These are phyloP conservation scores for Neurospora africana DNA, from an alignment of 495 filamentous ascomycete species.

Conservation along the genomic window DNA sequence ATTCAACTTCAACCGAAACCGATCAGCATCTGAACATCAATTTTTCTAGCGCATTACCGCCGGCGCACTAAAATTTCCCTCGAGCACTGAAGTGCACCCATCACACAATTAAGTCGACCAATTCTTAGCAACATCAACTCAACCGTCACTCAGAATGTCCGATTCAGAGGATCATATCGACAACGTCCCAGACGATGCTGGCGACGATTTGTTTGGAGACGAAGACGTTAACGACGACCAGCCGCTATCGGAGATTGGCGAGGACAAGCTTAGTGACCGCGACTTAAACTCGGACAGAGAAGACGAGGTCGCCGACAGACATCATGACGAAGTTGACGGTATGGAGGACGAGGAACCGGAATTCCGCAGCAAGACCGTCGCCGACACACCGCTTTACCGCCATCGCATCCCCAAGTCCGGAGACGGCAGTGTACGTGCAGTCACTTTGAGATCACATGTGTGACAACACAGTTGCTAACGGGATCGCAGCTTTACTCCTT, in stretches of 20 bases:
- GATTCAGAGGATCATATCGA: conserved; percentile 40
- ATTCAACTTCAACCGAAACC: background rate
- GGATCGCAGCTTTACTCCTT: conserved; percentile 59
- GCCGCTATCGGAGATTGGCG: conserved; percentile 13
- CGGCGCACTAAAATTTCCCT: background rate
- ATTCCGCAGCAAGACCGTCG: conserved; percentile 42
- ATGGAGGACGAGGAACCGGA: conserved; percentile 31
- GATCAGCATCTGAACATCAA: background rate
- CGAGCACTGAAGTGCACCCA: background rate
- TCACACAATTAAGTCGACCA: background rate
- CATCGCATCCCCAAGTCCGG: conserved; percentile 62
- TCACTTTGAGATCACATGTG: background rate
- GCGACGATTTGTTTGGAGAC: conserved; percentile 59
- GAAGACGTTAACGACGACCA: conserved; percentile 33
- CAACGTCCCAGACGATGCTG: conserved; percentile 36
- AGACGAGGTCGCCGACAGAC: conserved; percentile 27
- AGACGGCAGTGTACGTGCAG: conserved; percentile 45
- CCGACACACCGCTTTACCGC: conserved; percentile 47
- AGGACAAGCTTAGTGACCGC: conserved; percentile 47
- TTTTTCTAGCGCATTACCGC: background rate
- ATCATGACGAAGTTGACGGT: conserved; percentile 29
- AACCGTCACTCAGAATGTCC: conserved; percentile 29
- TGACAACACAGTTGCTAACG: background rate
- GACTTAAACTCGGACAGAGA: conserved; percentile 79
- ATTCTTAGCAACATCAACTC: background rate